Conservation (phyloP, 202 grass and related monocot genomes). For the Panicum virgatum region DNA sequence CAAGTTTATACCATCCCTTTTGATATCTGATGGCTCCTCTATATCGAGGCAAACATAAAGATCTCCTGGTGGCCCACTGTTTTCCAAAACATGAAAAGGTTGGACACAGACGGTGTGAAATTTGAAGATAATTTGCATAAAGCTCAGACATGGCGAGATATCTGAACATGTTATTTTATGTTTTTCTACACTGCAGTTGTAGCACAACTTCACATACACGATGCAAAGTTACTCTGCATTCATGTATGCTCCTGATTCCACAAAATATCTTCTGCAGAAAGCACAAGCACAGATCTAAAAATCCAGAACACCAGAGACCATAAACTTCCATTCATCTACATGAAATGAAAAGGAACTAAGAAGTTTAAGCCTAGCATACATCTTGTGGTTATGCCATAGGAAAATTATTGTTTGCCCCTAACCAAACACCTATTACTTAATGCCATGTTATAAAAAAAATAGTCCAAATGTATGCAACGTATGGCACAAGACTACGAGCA, state of each 20-base stretch:
- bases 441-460: neutral
- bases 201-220: neutral
- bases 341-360: neutral
- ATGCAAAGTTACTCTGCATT: neutral
- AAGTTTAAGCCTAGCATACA: conserved; percentile 18
- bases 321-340: conserved; percentile 9
- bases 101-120: conserved; percentile 16
- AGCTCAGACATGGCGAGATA: neutral
- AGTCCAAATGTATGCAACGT: neutral
- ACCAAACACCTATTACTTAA: neutral
- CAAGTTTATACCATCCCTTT: conserved; percentile 95
- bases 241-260: neutral
- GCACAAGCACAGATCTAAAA: conserved; percentile 1
- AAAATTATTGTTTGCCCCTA: conserved; percentile 10
- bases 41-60: conserved; percentile 96
- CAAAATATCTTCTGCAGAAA: conserved; percentile 22
- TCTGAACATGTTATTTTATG: neutral
- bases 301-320: neutral
- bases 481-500: conserved; percentile 9
- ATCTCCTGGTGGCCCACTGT: conserved; percentile 94
- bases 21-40: conserved; percentile 90
- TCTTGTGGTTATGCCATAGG: neutral
- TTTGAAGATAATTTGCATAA: conserved; percentile 22
- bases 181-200: conserved; percentile 26
- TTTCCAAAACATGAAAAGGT: conserved; percentile 27